phyloP scores from a whole-genome alignment of 805 yeast genomes.

The Starmerella stellata region DNA sequence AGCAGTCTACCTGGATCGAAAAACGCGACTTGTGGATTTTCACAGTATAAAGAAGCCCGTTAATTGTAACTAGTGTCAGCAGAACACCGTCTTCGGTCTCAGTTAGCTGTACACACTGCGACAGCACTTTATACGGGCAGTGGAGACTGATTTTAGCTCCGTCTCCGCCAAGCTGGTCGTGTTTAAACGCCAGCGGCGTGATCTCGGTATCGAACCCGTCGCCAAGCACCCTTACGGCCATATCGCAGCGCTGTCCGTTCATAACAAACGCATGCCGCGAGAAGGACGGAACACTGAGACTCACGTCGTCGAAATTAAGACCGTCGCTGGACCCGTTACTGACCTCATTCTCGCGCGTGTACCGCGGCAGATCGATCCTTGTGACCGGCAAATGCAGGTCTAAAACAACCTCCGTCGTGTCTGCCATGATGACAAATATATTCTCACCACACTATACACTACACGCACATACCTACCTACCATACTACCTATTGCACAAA shows the following conservation, averaged over 20 bases:
- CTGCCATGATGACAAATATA: not conserved
- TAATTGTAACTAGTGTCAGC: slow-evolving; percentile 29
- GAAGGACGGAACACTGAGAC: not conserved
- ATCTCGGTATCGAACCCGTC: slow-evolving; percentile 5
- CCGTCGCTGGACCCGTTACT: not conserved
- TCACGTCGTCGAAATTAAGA: not conserved
- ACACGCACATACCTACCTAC: too few relatives aligned
- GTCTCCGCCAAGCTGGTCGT: slow-evolving; percentile 1
- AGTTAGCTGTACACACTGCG: slow-evolving; percentile 26
- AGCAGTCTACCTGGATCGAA: too few relatives aligned
- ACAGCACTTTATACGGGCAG: slow-evolving; percentile 26
- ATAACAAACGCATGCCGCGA: slow-evolving; percentile 7
- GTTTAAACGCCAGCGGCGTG: slow-evolving; percentile 10
- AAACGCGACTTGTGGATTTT: slow-evolving; percentile 6
- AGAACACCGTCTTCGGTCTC: slow-evolving; percentile 15
- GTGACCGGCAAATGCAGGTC: not conserved
- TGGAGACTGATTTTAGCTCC: slow-evolving; percentile 23
- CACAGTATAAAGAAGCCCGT: slow-evolving; percentile 36
- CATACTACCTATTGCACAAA: too few relatives aligned
- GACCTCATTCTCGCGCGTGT: not conserved
- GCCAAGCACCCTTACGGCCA: slow-evolving; percentile 9
- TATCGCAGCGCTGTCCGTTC: slow-evolving; percentile 3
- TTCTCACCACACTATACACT: too few relatives aligned
- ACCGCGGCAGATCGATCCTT: not conserved
- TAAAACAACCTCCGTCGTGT: not conserved